Conservation (phyloP, 2,329 filamentous ascomycete species). For the Shiraia sp. region DNA sequence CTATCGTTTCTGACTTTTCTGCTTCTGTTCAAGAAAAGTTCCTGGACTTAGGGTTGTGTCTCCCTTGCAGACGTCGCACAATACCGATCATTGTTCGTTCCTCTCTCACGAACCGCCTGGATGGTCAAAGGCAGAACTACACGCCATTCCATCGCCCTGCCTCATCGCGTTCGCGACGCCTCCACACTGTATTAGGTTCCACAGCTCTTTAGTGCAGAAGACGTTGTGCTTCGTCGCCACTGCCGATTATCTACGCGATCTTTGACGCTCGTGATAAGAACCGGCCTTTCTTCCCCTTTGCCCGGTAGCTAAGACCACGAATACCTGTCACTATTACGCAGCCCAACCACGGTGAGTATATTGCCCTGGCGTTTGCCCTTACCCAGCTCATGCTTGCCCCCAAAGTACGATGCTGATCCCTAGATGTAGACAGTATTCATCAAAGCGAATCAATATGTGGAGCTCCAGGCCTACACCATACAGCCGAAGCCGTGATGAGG, state of each 20-base stretch:
- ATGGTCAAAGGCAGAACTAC: slow-evolving; percentile 23
- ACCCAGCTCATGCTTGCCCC: not conserved
- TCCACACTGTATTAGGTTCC: slow-evolving; percentile 32
- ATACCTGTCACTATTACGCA: not conserved
- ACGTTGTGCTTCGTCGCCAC: slow-evolving; percentile 29
- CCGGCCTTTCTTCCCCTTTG: slow-evolving; percentile 21
- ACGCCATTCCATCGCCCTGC: slow-evolving; percentile 43
- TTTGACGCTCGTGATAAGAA: slow-evolving; percentile 36
- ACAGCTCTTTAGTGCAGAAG: slow-evolving; percentile 33
- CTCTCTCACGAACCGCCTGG: slow-evolving; percentile 24
- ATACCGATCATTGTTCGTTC: slow-evolving; percentile 29
- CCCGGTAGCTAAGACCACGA: not conserved
- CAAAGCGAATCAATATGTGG: slow-evolving; percentile 9
- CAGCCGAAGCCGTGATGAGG: slow-evolving; percentile 10
- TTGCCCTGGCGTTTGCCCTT: not conserved
- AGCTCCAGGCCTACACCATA: slow-evolving; percentile 10
- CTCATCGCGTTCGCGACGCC: slow-evolving; percentile 39
- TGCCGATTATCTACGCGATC: slow-evolving; percentile 14
- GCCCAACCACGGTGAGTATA: slow-evolving; percentile 1
- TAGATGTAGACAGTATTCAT: not conserved
- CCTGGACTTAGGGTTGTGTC: slow-evolving; percentile 12
- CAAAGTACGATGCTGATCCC: not conserved
- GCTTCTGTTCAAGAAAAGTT: slow-evolving; percentile 11
- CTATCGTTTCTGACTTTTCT: slow-evolving; percentile 17
- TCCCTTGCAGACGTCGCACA: slow-evolving; percentile 37